A percentile compares a stretch with the other conserved stretches of the same genome.
phyloP scores from a whole-genome alignment of 2,329 filamentous ascomycete genomes.

The Aspergillus thermomutatus region DNA sequence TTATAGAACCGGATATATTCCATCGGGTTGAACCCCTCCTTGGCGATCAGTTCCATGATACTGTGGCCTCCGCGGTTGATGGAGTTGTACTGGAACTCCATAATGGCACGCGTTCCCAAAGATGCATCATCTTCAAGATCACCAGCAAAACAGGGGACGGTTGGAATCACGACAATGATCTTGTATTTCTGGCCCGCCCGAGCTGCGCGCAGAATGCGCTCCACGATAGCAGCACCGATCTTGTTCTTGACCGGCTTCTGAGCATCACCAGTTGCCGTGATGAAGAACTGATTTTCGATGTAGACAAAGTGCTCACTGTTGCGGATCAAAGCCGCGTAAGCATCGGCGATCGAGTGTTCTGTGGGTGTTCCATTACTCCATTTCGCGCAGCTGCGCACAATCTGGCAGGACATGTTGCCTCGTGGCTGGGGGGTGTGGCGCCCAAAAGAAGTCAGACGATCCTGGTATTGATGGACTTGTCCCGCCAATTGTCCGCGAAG shows the following conservation, averaged over 20 bases:
- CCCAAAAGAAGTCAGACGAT: conserved; percentile 27
- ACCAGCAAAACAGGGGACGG: conserved; percentile 89
- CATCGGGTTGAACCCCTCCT: conserved; percentile 72
- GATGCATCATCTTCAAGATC: conserved; percentile 82
- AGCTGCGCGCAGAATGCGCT: conserved; percentile 76
- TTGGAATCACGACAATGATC: conserved; percentile 84
- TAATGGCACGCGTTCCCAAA: conserved; percentile 84
- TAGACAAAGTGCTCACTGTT: conserved; percentile 91
- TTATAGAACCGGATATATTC: conserved; percentile 94
- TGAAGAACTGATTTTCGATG: conserved; percentile 99
- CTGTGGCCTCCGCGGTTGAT: conserved; percentile 90
- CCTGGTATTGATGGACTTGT: conserved; percentile 45
- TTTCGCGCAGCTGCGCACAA: conserved; percentile 78
- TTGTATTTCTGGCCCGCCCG: conserved; percentile 85
- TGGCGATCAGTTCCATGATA: conserved; percentile 76
- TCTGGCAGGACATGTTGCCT: conserved; percentile 38
- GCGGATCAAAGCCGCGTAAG: conserved; percentile 78
- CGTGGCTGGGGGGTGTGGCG: conserved; percentile 22
- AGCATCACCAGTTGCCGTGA: conserved; percentile 82
- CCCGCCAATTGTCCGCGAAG: conserved; percentile 40
- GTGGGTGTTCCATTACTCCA: conserved; percentile 91
- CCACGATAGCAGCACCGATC: conserved; percentile 87
- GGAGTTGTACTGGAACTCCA: conserved; percentile 98
- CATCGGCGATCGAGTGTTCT: conserved; percentile 80
- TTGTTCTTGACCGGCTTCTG: conserved; percentile 85